Conservation (phyloP, 306 rosid genomes). For the Rubus idaeus region DNA sequence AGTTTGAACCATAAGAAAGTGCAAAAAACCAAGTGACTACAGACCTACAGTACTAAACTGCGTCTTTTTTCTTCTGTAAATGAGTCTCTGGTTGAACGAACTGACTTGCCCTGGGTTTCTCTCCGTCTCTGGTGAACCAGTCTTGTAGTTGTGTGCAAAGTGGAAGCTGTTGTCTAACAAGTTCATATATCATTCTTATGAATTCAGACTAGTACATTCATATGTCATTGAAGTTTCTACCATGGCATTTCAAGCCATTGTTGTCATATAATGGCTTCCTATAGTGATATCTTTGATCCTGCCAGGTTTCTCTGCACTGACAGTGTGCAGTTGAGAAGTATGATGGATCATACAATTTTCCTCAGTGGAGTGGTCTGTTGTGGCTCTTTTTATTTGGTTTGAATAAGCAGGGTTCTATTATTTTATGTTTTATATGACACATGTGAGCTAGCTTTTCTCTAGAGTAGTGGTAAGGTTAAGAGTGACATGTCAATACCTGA, state of each 20-base stretch:
- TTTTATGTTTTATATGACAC: too few relatives aligned
- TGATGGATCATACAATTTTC: conserved; percentile 76
- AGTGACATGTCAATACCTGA: neutral
- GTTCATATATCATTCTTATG: neutral
- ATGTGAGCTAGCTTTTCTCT: neutral
- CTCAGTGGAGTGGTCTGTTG: neutral
- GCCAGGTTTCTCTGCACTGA: conserved; percentile 99
- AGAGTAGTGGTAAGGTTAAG: neutral
- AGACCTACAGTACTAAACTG: too few relatives aligned
- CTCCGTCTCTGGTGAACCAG: neutral
- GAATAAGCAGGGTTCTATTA: too few relatives aligned
- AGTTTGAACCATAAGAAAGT: neutral
- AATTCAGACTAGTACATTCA: conserved; percentile 17
- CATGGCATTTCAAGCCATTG: conserved; percentile 67
- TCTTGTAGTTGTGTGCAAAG: neutral
- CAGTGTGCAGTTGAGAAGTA: conserved; percentile 99
- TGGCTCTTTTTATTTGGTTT: conserved; percentile 5
- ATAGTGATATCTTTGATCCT: conserved; percentile 63
- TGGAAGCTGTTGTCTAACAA: conserved; percentile 56
- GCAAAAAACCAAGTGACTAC: neutral
- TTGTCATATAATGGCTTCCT: conserved; percentile 76
- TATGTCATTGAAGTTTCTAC: conserved; percentile 43
- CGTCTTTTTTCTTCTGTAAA: neutral
- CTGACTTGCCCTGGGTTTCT: neutral
- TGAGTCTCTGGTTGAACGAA: neutral